Base-by-base conservation (phyloP, 148 eudicot species). In the Diospyros kaki region DNA sequence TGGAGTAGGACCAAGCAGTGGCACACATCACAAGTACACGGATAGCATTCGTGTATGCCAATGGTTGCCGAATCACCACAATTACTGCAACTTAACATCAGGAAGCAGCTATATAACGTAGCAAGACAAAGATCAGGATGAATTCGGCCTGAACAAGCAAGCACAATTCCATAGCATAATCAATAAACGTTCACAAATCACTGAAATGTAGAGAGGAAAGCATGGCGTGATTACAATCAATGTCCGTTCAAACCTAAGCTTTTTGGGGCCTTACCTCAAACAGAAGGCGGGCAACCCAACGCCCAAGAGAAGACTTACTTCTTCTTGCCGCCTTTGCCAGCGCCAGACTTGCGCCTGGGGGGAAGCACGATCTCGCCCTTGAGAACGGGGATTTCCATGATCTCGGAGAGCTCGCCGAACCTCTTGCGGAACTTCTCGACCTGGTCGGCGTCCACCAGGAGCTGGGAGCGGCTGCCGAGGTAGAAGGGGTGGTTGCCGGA, bases 401-500 rank as follows among this genome's bases (percentile, higher is more conserved):
- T 71, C 70, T 81, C 59, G 0, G 83, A 2, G 68, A 93, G 68
- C 42, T 75, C 98, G 4, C 85, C 86, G 69, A 28, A 93, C 82
- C 79, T 91, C 89, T 87, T 91, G 68, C 93, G 80, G 69, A 93
- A 93, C 81, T 93, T 93, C 78, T 88, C 92, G 8, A 93, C 91
- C 68, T 93, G 98, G 64, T 89, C 96, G 56, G 79, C 94, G 46
- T 91, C 96, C 2, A 87, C 17, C 2, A 91, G 77, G 3, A 69
- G 9, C 55, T 45, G 54, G 2, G 94, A 82, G 15, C 96, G 75
- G 46, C 80, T 86, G 0, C 98, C 98, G 2, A 84, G 91, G 76
- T 91, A 91, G 77, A 89, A 93, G 0, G 94, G 96, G 72, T 93
- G 98, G 69, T 93, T 93, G 0, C 98, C 98, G 5, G 98, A 91